Base-by-base conservation (phyloP, 306 rosid species). In the Ochetophila trinervis region DNA sequence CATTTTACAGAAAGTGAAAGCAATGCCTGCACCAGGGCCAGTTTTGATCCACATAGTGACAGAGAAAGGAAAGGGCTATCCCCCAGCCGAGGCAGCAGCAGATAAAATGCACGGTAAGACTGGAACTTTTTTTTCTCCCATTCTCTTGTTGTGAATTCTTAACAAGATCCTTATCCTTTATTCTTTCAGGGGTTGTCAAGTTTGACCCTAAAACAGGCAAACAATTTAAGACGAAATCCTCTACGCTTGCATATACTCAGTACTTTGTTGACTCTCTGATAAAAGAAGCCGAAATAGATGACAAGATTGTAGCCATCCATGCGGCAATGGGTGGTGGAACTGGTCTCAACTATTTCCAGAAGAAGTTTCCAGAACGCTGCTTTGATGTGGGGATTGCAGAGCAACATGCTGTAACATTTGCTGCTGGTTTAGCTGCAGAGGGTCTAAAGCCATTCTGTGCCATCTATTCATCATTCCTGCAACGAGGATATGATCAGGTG, bases 321-420 rank as follows among this genome's bases (percentile, higher is more conserved):
- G 98, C 98, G 32, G 98, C 98, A 65, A 92, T 92, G 98, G 98
- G 95, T 24, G 90, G 93, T 32, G 98, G 95, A 5, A 92, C 98
- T 6, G 98, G 96, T 68, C 87, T 92, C 54, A 85, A 89, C 65
- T 87, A 89, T 73, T 92, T 92, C 83, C 95, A 84, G 66, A 92
- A 92, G 68, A 84, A 9, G 70, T 92, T 87, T 49, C 98, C 98
- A 2, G 81, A 89, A 0, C 95, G 96, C 21, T 89, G 96, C 80
- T 89, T 91, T 18, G 97, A 91, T 32, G 96, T 87, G 32, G 97
- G 96, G 72, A 91, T 91, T 32, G 96, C 96, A 6, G 98, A 92
- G 82, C 98, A 89, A 60, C 98, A 92, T 35, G 96, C 95, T 9
- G 93, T 92, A 18, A 89, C 98, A 15, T 92, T 92, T 81, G 96